A percentile compares a stretch with the other conserved stretches of the same genome.
Conservation (phyloP, 176 grass and related monocot genomes). For the Phragmites australis region DNA sequence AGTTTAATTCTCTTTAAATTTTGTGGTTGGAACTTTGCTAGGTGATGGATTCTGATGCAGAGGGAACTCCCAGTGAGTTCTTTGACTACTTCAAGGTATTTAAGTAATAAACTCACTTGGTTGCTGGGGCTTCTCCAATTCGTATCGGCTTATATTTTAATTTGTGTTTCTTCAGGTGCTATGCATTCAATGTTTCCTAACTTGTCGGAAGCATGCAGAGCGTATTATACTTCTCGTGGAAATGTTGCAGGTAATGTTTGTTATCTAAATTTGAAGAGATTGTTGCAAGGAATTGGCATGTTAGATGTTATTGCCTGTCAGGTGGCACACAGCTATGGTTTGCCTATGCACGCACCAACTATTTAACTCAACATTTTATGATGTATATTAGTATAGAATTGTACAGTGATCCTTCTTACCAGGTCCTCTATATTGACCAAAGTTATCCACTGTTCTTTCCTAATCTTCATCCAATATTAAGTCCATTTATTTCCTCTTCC, state of each 20-base stretch:
- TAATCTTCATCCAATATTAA: slow-evolving; percentile 3
- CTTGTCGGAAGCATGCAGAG: slow-evolving; percentile 94
- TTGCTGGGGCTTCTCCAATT: slow-evolving; percentile 9
- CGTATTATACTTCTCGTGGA: slow-evolving; percentile 98
- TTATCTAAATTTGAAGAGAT: neutral
- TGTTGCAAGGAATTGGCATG: neutral
- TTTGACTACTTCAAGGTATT: slow-evolving; percentile 99
- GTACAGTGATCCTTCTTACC: neutral
- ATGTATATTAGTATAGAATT: neutral
- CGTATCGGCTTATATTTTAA: slow-evolving; percentile 10
- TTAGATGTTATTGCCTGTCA: neutral
- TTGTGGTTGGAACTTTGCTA: slow-evolving; percentile 49
- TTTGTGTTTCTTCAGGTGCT: slow-evolving; percentile 62
- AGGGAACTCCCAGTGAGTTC: slow-evolving; percentile 95
- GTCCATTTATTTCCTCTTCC: neutral
- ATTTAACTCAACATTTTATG: slow-evolving; percentile 3
- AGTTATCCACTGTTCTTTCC: neutral
- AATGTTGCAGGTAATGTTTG: slow-evolving; percentile 86
- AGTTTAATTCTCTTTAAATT: neutral
- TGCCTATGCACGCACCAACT: neutral
- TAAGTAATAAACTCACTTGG: slow-evolving; percentile 20
- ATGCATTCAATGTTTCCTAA: slow-evolving; percentile 99
- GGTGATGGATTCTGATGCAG: slow-evolving; percentile 99
- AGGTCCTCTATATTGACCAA: neutral
- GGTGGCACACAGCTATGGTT: neutral